Base-by-base conservation (phyloP, 441 rosid genomes). In the Gossypium schwendimanii region DNA sequence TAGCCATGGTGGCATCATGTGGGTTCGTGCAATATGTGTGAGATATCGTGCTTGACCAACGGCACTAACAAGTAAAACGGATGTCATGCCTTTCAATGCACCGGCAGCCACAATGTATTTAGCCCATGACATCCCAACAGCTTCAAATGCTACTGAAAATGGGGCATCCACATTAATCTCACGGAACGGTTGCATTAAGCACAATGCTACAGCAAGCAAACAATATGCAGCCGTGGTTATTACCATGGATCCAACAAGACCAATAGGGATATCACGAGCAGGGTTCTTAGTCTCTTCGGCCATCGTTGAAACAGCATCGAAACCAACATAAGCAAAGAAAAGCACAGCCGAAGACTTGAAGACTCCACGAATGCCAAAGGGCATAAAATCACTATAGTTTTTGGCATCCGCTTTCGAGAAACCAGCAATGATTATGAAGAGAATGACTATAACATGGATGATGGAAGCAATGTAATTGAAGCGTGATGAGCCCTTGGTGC, bases 1-100 rank as follows among this genome's bases (percentile, higher is more conserved):
- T 0, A 91, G 75, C 94, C 92, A 87, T 4, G 97, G 97, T 0
- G 97, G 94, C 86, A 89, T 84, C 92, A 91, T 87, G 78, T 89
- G 97, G 3, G 97, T 82, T 7, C 97, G 78, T 11, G 92, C 91
- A 4, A 91, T 91, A 72, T 91, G 97, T 0, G 97, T 91, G 71
- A 89, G 76, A 73, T 91, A 91, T 47, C 97, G 78, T 3, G 94
- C 94, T 77, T 89, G 91, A 41, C 94, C 97, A 0, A 91, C 86
- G 0, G 88, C 92, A 14, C 78, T 69, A 1, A 87, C 92, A 0
- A 91, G 87, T 24, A 91, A 74, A 26, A 80, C 97, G 0, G 97
- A 87, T 12, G 97, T 86, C 94, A 91, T 91, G 36, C 93, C 94
- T 78, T 91, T 76, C n/a, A 91, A 75, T 1, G 97, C 94, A 20